phyloP scores from a whole-genome alignment of 805 yeast species.

The Myxozyma mucilagina region DNA sequence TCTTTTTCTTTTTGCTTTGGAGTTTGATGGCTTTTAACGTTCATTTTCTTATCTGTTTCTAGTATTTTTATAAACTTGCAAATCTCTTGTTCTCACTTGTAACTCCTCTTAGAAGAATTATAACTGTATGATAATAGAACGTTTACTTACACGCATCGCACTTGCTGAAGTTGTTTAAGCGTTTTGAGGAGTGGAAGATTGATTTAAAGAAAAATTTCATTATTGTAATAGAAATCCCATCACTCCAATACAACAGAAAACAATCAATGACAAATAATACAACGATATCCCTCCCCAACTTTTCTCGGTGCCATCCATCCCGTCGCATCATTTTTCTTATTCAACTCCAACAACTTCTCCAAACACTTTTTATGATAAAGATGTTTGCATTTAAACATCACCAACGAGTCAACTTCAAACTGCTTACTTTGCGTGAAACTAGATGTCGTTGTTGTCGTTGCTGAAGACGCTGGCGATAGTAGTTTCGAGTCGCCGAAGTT shows the following conservation, averaged over 20 bases:
- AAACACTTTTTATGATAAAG: slow-evolving; percentile 31
- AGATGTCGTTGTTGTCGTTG: not conserved
- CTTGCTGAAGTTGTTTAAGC: no score
- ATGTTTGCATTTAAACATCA: slow-evolving; percentile 32
- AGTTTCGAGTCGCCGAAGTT: not conserved
- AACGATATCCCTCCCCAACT: slow-evolving; percentile 27
- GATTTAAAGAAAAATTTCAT: not conserved
- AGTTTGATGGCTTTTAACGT: not conserved
- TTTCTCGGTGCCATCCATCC: slow-evolving; percentile 14
- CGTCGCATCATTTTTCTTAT: slow-evolving; percentile 3
- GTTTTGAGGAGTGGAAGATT: no score
- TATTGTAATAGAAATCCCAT: not conserved
- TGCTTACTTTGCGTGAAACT: not conserved
- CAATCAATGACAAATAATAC: slow-evolving; percentile 20
- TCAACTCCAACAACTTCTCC: slow-evolving; percentile 19
- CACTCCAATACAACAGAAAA: not conserved
- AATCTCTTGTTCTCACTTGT: not conserved
- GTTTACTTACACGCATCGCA: no score
- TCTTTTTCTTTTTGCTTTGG: not conserved
- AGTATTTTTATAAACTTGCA: no score
- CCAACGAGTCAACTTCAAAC: slow-evolving; percentile 27
- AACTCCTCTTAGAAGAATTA: no score
- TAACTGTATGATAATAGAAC: no score
- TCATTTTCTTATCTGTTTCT: not conserved
- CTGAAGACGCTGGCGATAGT: not conserved